Evolutionary conservation across 805 yeast genomes (phyloP).

Genomic region (Torulaspora delbrueckii): DNA sequence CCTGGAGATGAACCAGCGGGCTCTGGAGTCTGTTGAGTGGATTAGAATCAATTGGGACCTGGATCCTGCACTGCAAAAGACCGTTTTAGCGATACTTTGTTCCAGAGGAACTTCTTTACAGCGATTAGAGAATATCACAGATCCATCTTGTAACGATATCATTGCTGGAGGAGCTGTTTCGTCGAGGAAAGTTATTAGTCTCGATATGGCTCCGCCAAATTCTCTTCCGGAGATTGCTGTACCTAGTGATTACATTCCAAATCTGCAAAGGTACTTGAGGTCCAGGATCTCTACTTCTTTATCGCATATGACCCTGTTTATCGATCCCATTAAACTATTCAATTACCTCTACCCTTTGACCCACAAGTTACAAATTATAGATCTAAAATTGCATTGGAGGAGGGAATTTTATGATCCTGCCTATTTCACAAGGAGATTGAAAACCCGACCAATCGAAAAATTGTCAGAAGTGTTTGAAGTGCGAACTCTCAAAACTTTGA

Average conservation of each 20-base stretch:
- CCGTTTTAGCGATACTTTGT: constrained; percentile 30
- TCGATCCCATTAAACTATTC: constrained; percentile 38
- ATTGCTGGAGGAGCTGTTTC: constrained; percentile 31
- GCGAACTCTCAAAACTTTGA: constrained; percentile 34
- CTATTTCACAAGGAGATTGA: constrained; percentile 24
- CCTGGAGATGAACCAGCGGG: constrained; percentile 21
- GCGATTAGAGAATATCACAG: constrained; percentile 40
- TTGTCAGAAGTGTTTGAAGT: constrained; percentile 38
- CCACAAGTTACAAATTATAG: constrained; percentile 34
- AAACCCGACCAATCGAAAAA: constrained; percentile 19
- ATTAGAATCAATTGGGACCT: constrained; percentile 43
- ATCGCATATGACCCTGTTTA: constrained; percentile 37
- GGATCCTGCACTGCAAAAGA: constrained; percentile 30
- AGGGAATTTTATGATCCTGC: constrained; percentile 36
- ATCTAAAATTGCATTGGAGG: constrained; percentile 40
- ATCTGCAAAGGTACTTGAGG: constrained; percentile 26
- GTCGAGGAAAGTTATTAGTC: constrained; percentile 26
- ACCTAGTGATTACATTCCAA: constrained; percentile 30
- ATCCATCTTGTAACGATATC: constrained; percentile 36
- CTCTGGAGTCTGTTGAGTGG: constrained; percentile 34
- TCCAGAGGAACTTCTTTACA: constrained; percentile 30
- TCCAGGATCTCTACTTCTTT: constrained; percentile 31
- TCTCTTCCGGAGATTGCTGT: constrained; percentile 34
- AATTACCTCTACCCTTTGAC: constrained; percentile 33
- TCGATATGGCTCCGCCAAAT: constrained; percentile 39